Evolutionary conservation across 2,329 filamentous ascomycete genomes (phyloP), one percentile per base, ranked within the genome.

Genomic region (Colletotrichum eleusines): DNA sequence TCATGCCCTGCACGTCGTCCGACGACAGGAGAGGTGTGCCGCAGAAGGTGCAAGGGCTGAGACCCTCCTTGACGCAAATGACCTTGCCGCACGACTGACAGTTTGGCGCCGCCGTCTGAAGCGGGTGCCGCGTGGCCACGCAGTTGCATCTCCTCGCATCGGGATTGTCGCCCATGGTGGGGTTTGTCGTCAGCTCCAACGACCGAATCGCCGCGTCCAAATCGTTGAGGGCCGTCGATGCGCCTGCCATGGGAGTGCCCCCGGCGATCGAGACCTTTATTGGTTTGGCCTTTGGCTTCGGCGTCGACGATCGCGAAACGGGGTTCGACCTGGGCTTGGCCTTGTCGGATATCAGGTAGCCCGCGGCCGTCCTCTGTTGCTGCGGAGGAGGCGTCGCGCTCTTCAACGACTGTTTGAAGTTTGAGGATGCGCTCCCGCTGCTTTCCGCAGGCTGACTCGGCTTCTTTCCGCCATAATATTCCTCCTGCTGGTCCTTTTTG

Each of bases 1-100:
- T 92, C 89, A 99, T 97, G 42, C 88, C 89, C 76, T 97, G 92
- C 12, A 97, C 89, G 65, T 98, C 94, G 4, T 87, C 83, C 0
- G 88, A 79, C 38, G 87, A 91, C 9, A 99, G 84, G 0, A 99
- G 84, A 0, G 94, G 89, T 0, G 88, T 86, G 0, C 90, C 90
- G 82, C 96, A 99, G 77, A 93, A 98, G 0, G 95, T 98, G 80
- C 96, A 99, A 0, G 95, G 95, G 0, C 95, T 95, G 0, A 98
- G 86, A 0, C 96, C 96, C 81, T 99, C 95, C 77, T 96, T 95
- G 31, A 97, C 90, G 79, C 96, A 99, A 65, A 98, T 91, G 16
- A 99, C 94, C 79, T 98, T 98, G 70, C 96, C 96, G 76, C 96
- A 99, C 54, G 88, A 91, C 20, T 97, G 83, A 78, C 96, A 99